Evolutionary conservation across 352 stramenopile species (phyloP), one percentile per base, ranked within the genome.

Genomic region (Globisporangium camurandrum): DNA sequence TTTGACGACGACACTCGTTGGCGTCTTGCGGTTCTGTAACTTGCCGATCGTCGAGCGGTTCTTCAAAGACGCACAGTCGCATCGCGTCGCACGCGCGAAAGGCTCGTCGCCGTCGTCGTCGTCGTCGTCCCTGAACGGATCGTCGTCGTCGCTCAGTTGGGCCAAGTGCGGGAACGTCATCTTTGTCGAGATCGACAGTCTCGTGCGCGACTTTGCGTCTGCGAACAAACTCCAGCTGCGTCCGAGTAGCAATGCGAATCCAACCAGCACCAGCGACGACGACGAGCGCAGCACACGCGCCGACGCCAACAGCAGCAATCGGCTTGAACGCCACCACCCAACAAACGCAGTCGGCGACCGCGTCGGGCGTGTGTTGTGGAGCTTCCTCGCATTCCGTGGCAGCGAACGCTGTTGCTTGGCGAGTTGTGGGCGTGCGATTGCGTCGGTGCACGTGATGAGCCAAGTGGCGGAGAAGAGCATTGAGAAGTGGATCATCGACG

Each of bases 401-500:
- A 75, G 81, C n/a, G 82, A 91, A 33, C 54, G 88, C 1, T 83
- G 73, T 33, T 92, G 78, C 31, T 50, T 94, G 8, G 61, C 69
- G 7, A 77, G 71, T 0, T 89, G 80, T 48, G 83, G 84, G 0
- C 73, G 75, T n/a, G 73, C 81, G 1, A 68, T 94, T 30, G 84
- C 84, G 30, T 92, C 76, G 0, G 84, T 94, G 12, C 67, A 89
- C 24, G 69, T 89, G 4, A 91, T 94, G 81, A 86, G 75, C 51
- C 67, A 82, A 17, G 75, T 92, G 7, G 63, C 78, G 0, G 84
- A 94, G 54, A 80, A 82, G 33, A 87, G 80, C 49, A 89, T 94
- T 33, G 81, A 91, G 56, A 87, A 86, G 39, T 91, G 79, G 79
- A 62, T 91, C 14, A 89, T 93, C 39, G 79, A 89, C 50, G 78